Evolutionary conservation across 2,329 filamentous ascomycete genomes (phyloP), one percentile per base, ranked within the genome.

Genomic region (Fusarium guadeloupense): DNA sequence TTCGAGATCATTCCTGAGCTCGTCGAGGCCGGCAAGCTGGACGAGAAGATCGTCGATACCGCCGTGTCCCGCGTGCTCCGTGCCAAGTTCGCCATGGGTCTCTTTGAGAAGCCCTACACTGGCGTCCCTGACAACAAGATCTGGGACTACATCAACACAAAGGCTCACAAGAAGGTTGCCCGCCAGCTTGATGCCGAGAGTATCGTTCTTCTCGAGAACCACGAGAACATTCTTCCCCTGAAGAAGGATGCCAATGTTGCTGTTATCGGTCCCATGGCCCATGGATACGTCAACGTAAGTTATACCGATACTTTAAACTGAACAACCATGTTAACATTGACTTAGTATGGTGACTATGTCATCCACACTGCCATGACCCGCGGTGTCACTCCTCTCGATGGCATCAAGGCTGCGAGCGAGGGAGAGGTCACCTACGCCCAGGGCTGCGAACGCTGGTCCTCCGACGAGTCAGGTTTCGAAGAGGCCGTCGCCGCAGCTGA

Each of bases 211-310:
- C 77, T 87, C 1, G 84, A 87, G 73, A 87, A 87, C 67, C 82
- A 85, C 50, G 75, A 84, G 31, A 74, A 78, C 12, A 69, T 78
- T 4, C 76, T 87, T 8, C 85, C 85, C 0, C 61, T 87, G 39
- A 81, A 80, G 60, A 90, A 89, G 70, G 80, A 83, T 8, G 87
- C 87, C n/a, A 86, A 84, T 14, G 81, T 92, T 54, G 89, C 89
- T 5, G 86, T 92, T 14, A 90, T 92, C 66, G 90, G 90, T 0
- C 89, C 89, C 3, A 92, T 92, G 85, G 89, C 87, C 2, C 83
- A 89, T 64, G 87, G 85, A 1, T 89, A 82, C 62, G 86, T 90
- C 80, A 91, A 91, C 67, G 85, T 87, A 66, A 75, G 83, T 77
- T 9, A 7, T 4, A 17, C 28, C 10, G 12, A 7, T 17, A 13